Base-by-base conservation (phyloP, 345 rosid species). In the Clarkia xantiana region DNA sequence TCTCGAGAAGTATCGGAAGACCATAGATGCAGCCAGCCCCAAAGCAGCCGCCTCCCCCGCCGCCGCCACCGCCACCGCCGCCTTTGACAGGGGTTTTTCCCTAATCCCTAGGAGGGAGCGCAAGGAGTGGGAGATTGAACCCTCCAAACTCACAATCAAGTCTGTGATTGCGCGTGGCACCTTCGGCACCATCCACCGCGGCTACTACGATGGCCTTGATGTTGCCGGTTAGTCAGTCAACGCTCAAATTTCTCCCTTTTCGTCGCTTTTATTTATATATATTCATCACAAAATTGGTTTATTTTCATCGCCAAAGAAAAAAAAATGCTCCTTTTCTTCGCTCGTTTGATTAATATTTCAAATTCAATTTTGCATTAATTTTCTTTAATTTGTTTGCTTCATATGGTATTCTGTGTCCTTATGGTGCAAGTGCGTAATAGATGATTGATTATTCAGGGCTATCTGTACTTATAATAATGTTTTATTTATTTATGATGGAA, bases 111-210 rank as follows among this genome's bases (percentile, higher is more conserved):
- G 38, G 67, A 66, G 48, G 57, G 76, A 72, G 52, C 79, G 82
- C 57, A 79, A 59, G 57, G 98, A 78, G 49, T 91, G 96, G 98
- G 96, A 91, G 86, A 84, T 87, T 77, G 96, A 91, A 44, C 87
- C 94, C 56, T 65, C 87, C 58, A 84, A 84, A 71, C 94, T 91
- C 44, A 49, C 79, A 47, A 73, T 91, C 86, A 87, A 72, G 71
- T 46, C 70, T 45, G 94, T 82, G 75, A 81, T 91, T 70, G 96
- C 94, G 8, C 94, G 98, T 40, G 98, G 98, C 56, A 84, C 98
- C 23, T 91, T 91, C 39, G 96, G 96, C 42, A 84, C 95, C 47
- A 94, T 91, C 61, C 98, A 91, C 73, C 96, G 98, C 47, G 98
- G 98, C 45, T 41, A 80, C 65, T 91, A 91, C 57, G 94, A 84